Evolutionary conservation across 768 basidiomycete genomes (phyloP).

Genomic region (Leucosporidium creatinivorum): DNA sequence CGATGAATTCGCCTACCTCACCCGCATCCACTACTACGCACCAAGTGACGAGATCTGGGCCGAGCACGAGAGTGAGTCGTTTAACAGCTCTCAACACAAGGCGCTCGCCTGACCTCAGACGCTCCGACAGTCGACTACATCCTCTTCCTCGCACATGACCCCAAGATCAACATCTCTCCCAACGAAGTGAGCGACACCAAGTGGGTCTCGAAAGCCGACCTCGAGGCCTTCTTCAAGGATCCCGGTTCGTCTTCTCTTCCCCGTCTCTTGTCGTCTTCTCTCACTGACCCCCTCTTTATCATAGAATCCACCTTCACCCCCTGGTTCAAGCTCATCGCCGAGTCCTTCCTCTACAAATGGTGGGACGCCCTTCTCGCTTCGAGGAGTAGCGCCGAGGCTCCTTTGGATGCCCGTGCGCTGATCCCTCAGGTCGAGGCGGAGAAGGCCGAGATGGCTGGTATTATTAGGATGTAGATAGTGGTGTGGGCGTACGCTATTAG

Average conservation of each 20-base stretch:
- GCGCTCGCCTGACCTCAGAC: not conserved
- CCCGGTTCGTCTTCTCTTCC: constrained; percentile 47
- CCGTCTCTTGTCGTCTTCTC: not conserved
- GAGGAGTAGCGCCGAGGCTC: not conserved
- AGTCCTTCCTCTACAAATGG: constrained; percentile 96
- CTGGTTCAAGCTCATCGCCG: constrained; percentile 97
- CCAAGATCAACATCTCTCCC: constrained; percentile 66
- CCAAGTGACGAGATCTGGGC: constrained; percentile 91
- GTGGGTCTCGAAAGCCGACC: constrained; percentile 84
- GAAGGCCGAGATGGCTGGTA: constrained; percentile 15
- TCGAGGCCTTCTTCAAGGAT: constrained; percentile 83
- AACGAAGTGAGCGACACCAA: constrained; percentile 89
- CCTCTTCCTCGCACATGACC: constrained; percentile 83
- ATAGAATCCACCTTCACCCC: constrained; percentile 86
- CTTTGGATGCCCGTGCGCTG: constrained; percentile 18
- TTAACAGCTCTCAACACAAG: not conserved
- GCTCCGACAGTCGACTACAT: constrained; percentile 81
- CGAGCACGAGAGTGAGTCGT: constrained; percentile 79
- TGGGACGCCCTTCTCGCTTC: constrained; percentile 76
- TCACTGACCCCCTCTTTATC: not conserved
- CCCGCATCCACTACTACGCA: constrained; percentile 94
- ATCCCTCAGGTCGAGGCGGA: constrained; percentile 12
- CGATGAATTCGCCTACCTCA: constrained; percentile 86
- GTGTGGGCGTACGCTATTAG: not conserved
- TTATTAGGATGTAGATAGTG: constrained; percentile 20